Conservation (phyloP, 805 yeast species). For the Nakazawaea anatomiae region DNA sequence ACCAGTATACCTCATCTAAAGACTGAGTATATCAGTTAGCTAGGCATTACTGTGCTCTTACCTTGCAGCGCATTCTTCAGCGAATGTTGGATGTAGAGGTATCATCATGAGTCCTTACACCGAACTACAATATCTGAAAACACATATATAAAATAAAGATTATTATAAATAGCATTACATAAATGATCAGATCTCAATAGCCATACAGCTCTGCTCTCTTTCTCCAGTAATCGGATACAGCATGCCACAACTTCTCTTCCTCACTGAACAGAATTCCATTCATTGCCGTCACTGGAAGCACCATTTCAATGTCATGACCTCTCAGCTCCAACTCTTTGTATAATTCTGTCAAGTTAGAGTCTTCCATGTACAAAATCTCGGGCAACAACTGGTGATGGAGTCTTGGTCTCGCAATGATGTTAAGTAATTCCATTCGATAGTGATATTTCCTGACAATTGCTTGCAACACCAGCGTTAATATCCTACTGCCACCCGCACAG, state of each 20-base stretch:
- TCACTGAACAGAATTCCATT: slow-evolving; percentile 41
- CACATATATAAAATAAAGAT: neutral
- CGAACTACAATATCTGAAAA: neutral
- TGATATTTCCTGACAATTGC: slow-evolving; percentile 65
- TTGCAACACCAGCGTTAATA: slow-evolving; percentile 77
- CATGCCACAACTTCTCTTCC: slow-evolving; percentile 43
- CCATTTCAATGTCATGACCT: slow-evolving; percentile 44
- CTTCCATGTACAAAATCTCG: slow-evolving; percentile 56
- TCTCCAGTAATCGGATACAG: slow-evolving; percentile 89
- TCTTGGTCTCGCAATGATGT: slow-evolving; percentile 74
- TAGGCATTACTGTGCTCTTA: no score
- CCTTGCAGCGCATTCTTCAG: no score
- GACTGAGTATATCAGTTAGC: no score
- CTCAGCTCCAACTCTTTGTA: slow-evolving; percentile 27
- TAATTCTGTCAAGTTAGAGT: slow-evolving; percentile 36
- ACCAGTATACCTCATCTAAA: no score
- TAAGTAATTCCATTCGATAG: slow-evolving; percentile 52
- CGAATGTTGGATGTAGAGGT: no score
- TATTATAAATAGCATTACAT: neutral
- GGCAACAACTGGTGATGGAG: slow-evolving; percentile 89
- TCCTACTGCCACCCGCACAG: slow-evolving; percentile 92
- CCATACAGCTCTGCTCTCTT: slow-evolving; percentile 74
- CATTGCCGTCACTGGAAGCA: slow-evolving; percentile 49
- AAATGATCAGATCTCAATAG: slow-evolving; percentile 26
- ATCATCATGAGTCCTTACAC: no score